phyloP scores from a whole-genome alignment of 192 early-diverging fungal species.

The Martensiomyces pterosporus region DNA sequence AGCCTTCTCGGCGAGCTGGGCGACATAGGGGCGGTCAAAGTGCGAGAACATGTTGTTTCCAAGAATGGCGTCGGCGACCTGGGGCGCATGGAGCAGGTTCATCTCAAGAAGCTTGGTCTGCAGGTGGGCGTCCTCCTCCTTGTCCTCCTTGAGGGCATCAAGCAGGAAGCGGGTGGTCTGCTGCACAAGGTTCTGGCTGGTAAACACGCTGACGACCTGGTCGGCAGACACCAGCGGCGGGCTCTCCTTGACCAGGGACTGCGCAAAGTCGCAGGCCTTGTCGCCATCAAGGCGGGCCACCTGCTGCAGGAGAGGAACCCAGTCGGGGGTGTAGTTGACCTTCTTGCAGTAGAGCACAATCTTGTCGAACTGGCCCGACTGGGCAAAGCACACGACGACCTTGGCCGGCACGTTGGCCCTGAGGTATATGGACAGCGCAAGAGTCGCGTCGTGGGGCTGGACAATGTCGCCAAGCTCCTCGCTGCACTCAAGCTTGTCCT shows the following conservation, averaged over 20 bases:
- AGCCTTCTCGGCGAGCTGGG: slow-evolving; percentile 94
- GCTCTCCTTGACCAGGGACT: slow-evolving; percentile 74
- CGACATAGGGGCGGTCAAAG: slow-evolving; percentile 91
- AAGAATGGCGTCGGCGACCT: slow-evolving; percentile 97
- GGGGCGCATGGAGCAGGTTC: slow-evolving; percentile 95
- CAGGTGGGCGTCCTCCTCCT: slow-evolving; percentile 83
- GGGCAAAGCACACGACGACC: slow-evolving; percentile 94
- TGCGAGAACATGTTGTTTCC: slow-evolving; percentile 94
- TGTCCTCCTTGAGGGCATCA: slow-evolving; percentile 93
- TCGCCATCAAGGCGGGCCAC: slow-evolving; percentile 90
- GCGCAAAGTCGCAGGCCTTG: slow-evolving; percentile 91
- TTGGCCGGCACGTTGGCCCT: slow-evolving; percentile 92
- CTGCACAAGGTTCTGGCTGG: slow-evolving; percentile 87
- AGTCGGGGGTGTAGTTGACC: slow-evolving; percentile 91
- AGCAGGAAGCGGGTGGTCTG: slow-evolving; percentile 96
- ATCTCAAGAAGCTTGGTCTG: slow-evolving; percentile 96
- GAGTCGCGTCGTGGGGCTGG: slow-evolving; percentile 81
- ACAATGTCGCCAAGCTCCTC: slow-evolving; percentile 98
- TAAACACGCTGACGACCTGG: slow-evolving; percentile 90
- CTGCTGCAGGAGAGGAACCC: slow-evolving; percentile 81
- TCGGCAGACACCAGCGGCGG: slow-evolving; percentile 80
- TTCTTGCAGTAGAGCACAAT: slow-evolving; percentile 94
- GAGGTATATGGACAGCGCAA: slow-evolving; percentile 92
- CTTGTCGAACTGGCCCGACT: slow-evolving; percentile 93
- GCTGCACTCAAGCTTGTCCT: slow-evolving; percentile 97